Conservation (phyloP, 805 yeast species). For the Alloascoidea hylecoeti region DNA sequence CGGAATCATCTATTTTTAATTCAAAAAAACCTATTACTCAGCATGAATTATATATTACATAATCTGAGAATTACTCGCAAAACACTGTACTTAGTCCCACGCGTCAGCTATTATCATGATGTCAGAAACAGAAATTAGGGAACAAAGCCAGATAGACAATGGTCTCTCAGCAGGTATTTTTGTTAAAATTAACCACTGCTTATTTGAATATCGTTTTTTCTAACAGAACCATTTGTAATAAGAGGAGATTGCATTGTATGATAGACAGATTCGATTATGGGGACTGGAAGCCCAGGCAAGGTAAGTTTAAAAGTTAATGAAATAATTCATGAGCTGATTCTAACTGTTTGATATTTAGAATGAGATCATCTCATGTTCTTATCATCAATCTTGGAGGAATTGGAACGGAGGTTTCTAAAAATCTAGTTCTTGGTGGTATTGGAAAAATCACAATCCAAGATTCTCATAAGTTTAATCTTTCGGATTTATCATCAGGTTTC, state of each 20-base stretch:
- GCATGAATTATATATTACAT: no score
- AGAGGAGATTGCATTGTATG: slow-evolving; percentile 87
- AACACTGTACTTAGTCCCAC: no score
- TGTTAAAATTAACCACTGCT: not conserved
- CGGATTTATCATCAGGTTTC: slow-evolving; percentile 65
- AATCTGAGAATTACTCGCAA: no score
- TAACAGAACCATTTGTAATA: slow-evolving; percentile 4
- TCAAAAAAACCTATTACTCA: no score
- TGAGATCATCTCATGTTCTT: slow-evolving; percentile 60
- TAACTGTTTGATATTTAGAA: slow-evolving; percentile 14
- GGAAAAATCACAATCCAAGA: slow-evolving; percentile 69
- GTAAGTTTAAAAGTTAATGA: slow-evolving; percentile 6
- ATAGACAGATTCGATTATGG: slow-evolving; percentile 92
- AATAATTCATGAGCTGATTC: not conserved
- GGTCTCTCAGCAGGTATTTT: slow-evolving; percentile 2
- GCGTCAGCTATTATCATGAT: no score
- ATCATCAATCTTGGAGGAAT: slow-evolving; percentile 63
- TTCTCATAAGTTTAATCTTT: slow-evolving; percentile 31
- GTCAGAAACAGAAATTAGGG: no score
- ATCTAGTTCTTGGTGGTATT: slow-evolving; percentile 77
- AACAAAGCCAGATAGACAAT: no score
- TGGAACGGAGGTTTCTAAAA: slow-evolving; percentile 74
- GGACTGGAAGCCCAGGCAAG: slow-evolving; percentile 83
- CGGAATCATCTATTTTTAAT: no score
- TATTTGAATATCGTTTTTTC: not conserved